Percentiles rank a stretch among this genome's conserved stretches.
phyloP scores from a whole-genome alignment of 805 yeast genomes.

The Saitoella complicata region DNA sequence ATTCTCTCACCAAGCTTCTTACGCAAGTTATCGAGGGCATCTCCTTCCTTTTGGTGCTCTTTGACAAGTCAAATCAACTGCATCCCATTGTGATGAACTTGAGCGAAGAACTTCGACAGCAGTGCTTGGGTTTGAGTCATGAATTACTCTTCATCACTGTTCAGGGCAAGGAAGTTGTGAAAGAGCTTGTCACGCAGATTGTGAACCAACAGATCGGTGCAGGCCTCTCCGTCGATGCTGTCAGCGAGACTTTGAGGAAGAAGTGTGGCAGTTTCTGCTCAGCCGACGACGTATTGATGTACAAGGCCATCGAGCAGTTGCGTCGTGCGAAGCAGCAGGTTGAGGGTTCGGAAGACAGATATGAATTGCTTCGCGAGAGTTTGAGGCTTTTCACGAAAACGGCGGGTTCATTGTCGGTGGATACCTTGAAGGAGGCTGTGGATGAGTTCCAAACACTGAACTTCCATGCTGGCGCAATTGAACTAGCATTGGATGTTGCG shows the following conservation, averaged over 20 bases:
- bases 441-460: constrained; percentile 61
- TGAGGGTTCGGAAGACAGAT: constrained; percentile 45
- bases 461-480: constrained; percentile 72
- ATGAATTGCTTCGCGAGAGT: constrained; percentile 54
- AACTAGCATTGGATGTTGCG: constrained; percentile 64
- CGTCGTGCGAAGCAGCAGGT: constrained; percentile 72
- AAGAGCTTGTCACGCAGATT: constrained; percentile 75
- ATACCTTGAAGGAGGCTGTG: constrained; percentile 66
- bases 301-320: constrained; percentile 83
- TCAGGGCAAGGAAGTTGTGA: constrained; percentile 47
- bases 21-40: constrained; percentile 75
- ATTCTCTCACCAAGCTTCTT: constrained; percentile 57
- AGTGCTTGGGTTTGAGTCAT: constrained; percentile 50
- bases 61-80: constrained; percentile 41
- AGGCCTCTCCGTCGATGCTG: constrained; percentile 86
- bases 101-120: constrained; percentile 48
- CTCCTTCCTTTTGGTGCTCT: constrained; percentile 66
- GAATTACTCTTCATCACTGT: constrained; percentile 63
- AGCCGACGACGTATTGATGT: constrained; percentile 79
- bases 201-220: constrained; percentile 75
- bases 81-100: constrained; percentile 49
- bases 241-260: constrained; percentile 75
- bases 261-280: constrained; percentile 93
- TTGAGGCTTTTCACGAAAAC: constrained; percentile 64
- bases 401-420: constrained; percentile 59